Conservation (phyloP, 2,329 filamentous ascomycete species). For the Zalaria obscura region DNA sequence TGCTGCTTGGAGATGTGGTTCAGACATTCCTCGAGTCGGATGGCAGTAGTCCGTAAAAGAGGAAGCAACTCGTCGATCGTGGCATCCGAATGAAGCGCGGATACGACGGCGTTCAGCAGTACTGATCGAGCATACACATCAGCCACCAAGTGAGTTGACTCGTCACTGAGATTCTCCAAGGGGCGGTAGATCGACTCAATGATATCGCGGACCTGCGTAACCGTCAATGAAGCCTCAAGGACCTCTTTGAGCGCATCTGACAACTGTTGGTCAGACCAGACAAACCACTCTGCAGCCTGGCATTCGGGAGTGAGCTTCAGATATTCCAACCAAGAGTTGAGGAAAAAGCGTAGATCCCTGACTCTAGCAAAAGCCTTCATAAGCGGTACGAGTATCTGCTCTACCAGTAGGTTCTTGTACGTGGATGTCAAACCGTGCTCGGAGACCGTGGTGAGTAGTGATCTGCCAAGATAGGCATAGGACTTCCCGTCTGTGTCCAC, state of each 20-base stretch:
- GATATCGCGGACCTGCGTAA: slow-evolving; percentile 7
- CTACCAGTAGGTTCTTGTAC: not conserved
- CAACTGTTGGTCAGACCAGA: slow-evolving; percentile 11
- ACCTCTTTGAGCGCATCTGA: slow-evolving; percentile 8
- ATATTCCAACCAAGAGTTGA: slow-evolving; percentile 15
- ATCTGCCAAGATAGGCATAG: not conserved
- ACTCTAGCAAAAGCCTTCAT: slow-evolving; percentile 15
- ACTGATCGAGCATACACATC: slow-evolving; percentile 2
- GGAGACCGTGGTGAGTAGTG: not conserved
- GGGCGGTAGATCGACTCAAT: slow-evolving; percentile 1
- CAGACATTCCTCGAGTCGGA: too few relatives aligned
- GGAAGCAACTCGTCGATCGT: slow-evolving; percentile 2
- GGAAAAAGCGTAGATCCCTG: slow-evolving; percentile 13
- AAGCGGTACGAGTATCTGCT: slow-evolving; percentile 12
- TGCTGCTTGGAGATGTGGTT: too few relatives aligned
- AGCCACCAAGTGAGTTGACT: too few relatives aligned
- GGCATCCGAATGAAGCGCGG: slow-evolving; percentile 3
- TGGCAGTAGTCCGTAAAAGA: not conserved
- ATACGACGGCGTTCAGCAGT: slow-evolving; percentile 1
- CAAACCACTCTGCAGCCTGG: not conserved
- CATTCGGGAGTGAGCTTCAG: slow-evolving; percentile 4
- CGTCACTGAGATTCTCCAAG: not conserved
- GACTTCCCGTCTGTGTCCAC: not conserved
- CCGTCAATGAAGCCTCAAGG: slow-evolving; percentile 9
- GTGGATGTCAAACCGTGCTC: too few relatives aligned